Conservation (phyloP, 352 stramenopile genomes). For the Phytophthora pistaciae region DNA sequence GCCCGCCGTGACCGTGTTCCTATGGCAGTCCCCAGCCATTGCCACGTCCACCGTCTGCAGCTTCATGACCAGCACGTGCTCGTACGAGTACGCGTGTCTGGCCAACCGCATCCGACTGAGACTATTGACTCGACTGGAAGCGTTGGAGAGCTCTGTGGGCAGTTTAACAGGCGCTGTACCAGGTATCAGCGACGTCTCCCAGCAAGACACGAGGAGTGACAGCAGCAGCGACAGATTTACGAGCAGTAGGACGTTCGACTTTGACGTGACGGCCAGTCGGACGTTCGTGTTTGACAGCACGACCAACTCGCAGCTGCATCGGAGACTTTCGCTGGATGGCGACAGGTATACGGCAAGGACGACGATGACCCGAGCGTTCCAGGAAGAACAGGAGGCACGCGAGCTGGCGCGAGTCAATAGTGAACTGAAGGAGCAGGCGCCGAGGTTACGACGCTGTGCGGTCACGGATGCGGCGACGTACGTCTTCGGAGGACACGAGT, state of each 20-base stretch:
- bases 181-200: conserved; percentile 11
- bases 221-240: conserved; percentile 28
- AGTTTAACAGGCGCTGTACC: conserved; percentile 5
- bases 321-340: conserved; percentile 20
- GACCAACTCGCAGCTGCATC: conserved; percentile 18
- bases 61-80: conserved; percentile 68
- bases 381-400: conserved; percentile 37
- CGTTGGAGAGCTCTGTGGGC: conserved; percentile 32
- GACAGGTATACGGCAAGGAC: conserved; percentile 10
- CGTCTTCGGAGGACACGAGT: conserved; percentile 46
- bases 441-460: conserved; percentile 34
- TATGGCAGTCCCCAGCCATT: conserved; percentile 75
- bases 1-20: conserved; percentile 72
- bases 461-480: conserved; percentile 33
- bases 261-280: conserved; percentile 15
- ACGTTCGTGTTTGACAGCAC: conserved; percentile 32
- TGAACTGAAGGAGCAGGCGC: conserved; percentile 35
- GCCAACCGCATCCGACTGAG: conserved; percentile 71
- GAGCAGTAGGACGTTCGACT: conserved; percentile 21
- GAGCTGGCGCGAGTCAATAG: conserved; percentile 38
- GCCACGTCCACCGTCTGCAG: conserved; percentile 77
- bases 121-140: conserved; percentile 44
- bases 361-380: conserved; percentile 26
- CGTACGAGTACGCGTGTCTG: conserved; percentile 83
- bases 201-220: conserved; percentile 18